Percentiles rank a stretch among this genome's conserved stretches.
Evolutionary conservation across 2,329 filamentous ascomycete genomes (phyloP).

Genomic region (Alternaria solani): DNA sequence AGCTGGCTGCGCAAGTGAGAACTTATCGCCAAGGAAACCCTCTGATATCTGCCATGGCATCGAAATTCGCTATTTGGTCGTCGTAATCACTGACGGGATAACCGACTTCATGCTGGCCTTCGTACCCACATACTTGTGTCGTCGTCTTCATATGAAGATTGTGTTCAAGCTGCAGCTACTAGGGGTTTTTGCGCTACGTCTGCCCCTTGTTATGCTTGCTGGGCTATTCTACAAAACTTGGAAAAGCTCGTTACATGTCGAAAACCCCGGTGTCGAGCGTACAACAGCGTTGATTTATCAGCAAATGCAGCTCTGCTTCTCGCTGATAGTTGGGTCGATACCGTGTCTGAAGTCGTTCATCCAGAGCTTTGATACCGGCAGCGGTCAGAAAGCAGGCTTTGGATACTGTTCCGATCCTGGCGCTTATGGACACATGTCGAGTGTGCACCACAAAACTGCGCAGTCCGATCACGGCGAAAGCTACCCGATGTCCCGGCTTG

Average conservation of each 20-base stretch:
- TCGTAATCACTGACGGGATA: conserved; percentile 30
- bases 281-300: background rate
- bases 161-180: conserved; percentile 39
- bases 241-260: background rate
- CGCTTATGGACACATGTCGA: background rate
- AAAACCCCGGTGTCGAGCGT: background rate
- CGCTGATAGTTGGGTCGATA: background rate
- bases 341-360: background rate
- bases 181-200: conserved; percentile 33
- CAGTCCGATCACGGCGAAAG: background rate
- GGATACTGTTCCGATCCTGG: background rate
- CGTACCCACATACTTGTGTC: conserved; percentile 34
- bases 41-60: conserved; percentile 28
- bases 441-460: background rate
- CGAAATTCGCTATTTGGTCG: conserved; percentile 23
- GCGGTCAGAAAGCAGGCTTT: background rate
- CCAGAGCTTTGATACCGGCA: background rate
- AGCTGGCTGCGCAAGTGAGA: background rate
- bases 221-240: background rate
- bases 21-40: conserved; percentile 12
- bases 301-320: background rate
- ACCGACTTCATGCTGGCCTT: conserved; percentile 36
- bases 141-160: conserved; percentile 36
- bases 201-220: conserved; percentile 25
- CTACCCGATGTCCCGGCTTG: background rate